Base-by-base conservation (phyloP, 345 rosid genomes). In the Carallia brachiata region DNA sequence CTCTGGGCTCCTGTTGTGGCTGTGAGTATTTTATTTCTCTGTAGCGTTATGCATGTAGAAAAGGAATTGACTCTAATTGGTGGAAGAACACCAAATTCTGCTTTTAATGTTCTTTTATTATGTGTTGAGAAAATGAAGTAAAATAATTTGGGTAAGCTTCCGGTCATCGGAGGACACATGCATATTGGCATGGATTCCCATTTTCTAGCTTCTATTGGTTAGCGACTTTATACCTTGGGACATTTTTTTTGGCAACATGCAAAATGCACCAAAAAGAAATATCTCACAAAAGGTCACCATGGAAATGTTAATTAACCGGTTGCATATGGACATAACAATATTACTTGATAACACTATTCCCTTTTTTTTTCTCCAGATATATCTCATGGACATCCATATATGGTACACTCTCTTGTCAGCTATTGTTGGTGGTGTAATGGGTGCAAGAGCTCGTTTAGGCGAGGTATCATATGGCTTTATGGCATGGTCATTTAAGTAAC, bases 1-100 rank as follows among this genome's bases (percentile, higher is more conserved):
- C 79, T 95, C 44, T 95, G 99, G 99, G 99, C 98, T 78, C 99
- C 99, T 70, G 94, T 95, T 73, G 39, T 92, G 30, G 96, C 97
- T 72, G 99, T 95, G 75, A 90, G 99, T 84, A 63, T 60, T 65
- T 75, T 44, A 57, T 36, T 19, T 67, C 6, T 66, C 62, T 58
- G 65, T 44, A 30, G 59, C 36, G 65, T 53, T 53, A 48, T 36
- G 66, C 19, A 23, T 52, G 28, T 57, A 1, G 18, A 19, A 50
- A 70, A 53, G 61, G 62, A 61, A 67, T 55, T 54, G 47, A 52
- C 34, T 73, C 48, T 61, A 70, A 15, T 59, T 36, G 34, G 52
- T 52, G 16, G 59, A 12, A 52, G 36, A 19, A 9, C 31, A 32
- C 27, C 5, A n/a, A 56, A 13, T 50, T 54, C 16, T 5, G 12